These are phyloP conservation scores for Elsinoe australis DNA, from an alignment of 2,329 filamentous ascomycete genomes.

Conservation along the genomic window DNA sequence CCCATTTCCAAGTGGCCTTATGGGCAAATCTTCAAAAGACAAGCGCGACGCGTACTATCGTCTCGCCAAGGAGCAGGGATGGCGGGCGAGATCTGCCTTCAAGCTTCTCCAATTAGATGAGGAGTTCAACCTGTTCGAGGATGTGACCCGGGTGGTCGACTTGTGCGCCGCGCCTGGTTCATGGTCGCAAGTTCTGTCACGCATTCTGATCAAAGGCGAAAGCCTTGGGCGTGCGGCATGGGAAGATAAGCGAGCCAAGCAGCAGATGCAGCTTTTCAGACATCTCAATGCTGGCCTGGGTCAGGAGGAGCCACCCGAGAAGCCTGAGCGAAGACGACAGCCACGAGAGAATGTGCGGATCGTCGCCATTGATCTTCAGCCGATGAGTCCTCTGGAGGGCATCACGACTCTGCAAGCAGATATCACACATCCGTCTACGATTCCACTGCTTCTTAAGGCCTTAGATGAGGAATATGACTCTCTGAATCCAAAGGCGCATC, in stretches of 20 bases:
- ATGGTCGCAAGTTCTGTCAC: slow-evolving; percentile 94
- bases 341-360: slow-evolving; percentile 64
- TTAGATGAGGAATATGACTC: slow-evolving; percentile 59
- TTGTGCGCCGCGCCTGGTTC: slow-evolving; percentile 91
- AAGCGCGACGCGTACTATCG: slow-evolving; percentile 98
- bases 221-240: slow-evolving; percentile 78
- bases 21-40: slow-evolving; percentile 83
- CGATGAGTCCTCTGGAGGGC: slow-evolving; percentile 86
- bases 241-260: slow-evolving; percentile 70
- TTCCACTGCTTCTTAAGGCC: slow-evolving; percentile 77
- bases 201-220: slow-evolving; percentile 88
- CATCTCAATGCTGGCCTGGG: not conserved
- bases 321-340: slow-evolving; percentile 17
- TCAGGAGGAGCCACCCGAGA: not conserved
- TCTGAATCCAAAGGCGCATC: slow-evolving; percentile 45
- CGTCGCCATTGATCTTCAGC: slow-evolving; percentile 90
- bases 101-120: slow-evolving; percentile 93
- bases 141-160: slow-evolving; percentile 88
- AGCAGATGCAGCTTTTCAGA: slow-evolving; percentile 54
- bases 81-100: slow-evolving; percentile 92
- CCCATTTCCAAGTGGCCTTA: slow-evolving; percentile 2
- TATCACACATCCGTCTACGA: slow-evolving; percentile 93
- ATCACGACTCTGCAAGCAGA: slow-evolving; percentile 90
- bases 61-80: slow-evolving; percentile 96
- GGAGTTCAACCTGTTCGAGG: slow-evolving; percentile 90